Evolutionary conservation across 768 basidiomycete species (phyloP).

Genomic region (Suillus subluteus): DNA sequence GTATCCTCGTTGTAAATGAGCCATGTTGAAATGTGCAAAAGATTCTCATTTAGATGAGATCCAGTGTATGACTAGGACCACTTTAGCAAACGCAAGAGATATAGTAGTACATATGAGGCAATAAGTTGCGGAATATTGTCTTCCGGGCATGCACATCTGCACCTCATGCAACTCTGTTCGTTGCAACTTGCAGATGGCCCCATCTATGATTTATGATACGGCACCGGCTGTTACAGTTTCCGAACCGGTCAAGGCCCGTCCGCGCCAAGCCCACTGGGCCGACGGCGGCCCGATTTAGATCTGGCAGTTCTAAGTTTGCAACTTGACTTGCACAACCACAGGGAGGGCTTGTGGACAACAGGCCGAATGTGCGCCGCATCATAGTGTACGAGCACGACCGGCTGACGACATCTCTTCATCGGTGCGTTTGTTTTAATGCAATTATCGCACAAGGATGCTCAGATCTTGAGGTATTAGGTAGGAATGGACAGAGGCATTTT

Average conservation of each 20-base stretch:
- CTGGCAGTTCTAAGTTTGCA: too few species aligned
- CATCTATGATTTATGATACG: not conserved
- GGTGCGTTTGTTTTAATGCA: not conserved
- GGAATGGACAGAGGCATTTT: not conserved
- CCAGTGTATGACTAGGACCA: not conserved
- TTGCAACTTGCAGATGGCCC: not conserved
- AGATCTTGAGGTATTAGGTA: not conserved
- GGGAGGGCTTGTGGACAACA: not conserved
- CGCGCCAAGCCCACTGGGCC: too few species aligned
- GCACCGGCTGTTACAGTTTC: not conserved
- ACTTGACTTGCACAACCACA: not conserved
- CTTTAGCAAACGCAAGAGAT: not conserved
- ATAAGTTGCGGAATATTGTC: not conserved
- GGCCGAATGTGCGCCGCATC: too few species aligned
- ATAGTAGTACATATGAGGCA: not conserved
- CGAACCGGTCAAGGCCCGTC: not conserved
- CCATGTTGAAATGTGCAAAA: not conserved
- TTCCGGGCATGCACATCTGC: not conserved
- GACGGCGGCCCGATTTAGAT: not conserved
- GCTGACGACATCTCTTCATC: not conserved
- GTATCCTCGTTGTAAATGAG: not conserved
- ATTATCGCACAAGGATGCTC: not conserved
- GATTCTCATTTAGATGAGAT: not conserved
- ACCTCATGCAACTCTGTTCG: too few species aligned
- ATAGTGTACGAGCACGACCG: too few species aligned